Base-by-base conservation (phyloP, 176 grass and related monocot genomes). In the Typha latifolia region DNA sequence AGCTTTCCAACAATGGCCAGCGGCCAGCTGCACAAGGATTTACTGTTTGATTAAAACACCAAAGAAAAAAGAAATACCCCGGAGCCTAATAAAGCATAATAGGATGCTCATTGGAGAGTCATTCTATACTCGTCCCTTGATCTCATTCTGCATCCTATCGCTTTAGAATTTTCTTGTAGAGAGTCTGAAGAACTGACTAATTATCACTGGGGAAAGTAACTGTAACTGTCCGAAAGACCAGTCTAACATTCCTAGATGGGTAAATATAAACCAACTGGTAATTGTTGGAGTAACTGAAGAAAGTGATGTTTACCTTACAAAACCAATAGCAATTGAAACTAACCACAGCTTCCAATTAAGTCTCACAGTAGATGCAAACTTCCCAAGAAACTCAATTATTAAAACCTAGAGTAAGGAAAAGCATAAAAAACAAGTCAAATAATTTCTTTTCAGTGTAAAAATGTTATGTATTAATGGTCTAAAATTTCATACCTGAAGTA, bases 381-480 rank as follows among this genome's bases (percentile, higher is more conserved):
- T 93, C 51, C 94, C 86, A 63, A 99, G 89, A 79, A 99, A 99
- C 79, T 93, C 86, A 1, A 99, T 75, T 14, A 93, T 99, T 50
- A 99, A 63, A n/a, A 51, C 79, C 94, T 99, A 64, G 14, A 77
- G 15, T 34, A 18, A 73, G 70, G 12, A 70, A 47, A 74, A 22
- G 66, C 29, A 61, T 14, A 74, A 63, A 15, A 31, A 14, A 12
- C 64, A 70, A 67, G 62, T 74, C 21, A 72, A 51, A 74, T 62
- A 73, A 34, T 84, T 50, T 14, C 15, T 66, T 20, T 4, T 23
- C 0, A 5, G 32, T 16, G 24, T 74, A 0, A 32, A 64, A 34
- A 24, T 0, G 62, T 20, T 53, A 72, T 31, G 51, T n/a, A 56
- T 32, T 73, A 23, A 47, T 57, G 21, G 12, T 3, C 18, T 56